Base-by-base conservation (phyloP, 2,329 filamentous ascomycete species). In the Sclerotinia trifoliorum region DNA sequence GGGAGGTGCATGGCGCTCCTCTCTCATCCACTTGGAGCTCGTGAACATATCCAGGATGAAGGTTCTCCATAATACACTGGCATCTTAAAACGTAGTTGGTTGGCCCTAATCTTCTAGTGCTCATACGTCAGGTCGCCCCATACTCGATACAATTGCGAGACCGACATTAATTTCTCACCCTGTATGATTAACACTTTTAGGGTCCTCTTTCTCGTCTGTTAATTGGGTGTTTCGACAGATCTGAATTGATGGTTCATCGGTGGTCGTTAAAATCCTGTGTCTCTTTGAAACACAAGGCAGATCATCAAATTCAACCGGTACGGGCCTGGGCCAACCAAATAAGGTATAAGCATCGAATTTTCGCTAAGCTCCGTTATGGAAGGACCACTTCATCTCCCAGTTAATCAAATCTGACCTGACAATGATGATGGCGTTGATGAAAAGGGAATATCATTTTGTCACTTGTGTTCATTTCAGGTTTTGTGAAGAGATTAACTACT, bases 291-390 rank as follows among this genome's bases (percentile, higher is more conserved):
- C 71, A 71, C 62, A 67, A 63, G 63, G 63, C 60, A 65, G 62
- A 66, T 66, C 67, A 51, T 60, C 62, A 54, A 67, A 63, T 67
- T 26, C 56, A 35, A 63, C 57, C 24, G 39, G 29, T 29, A 24
- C 56, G 32, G 67, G 70, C 69, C 68, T 70, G 58, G 64, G 46
- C 64, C 49, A 62, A 65, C 71, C 65, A 65, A 44, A 49, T 51
- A 39, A 52, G 35, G 46, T 55, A 54, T 48, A 63, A 63, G 65
- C 65, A 67, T 67, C 57, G 48, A 44, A n/a, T 46, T 55, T 67
- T 63, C 51, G 71, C 69, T 62, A 68, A 24, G 21, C 69, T 73
- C 72, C 69, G 70, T 60, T 70, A 72, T 73, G 72, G 71, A 71
- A 69, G 69, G 70, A 72, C 66, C 72, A 68, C 24, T 68, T 70